These are phyloP conservation scores for Epichloe aotearoae DNA, from an alignment of 2,329 filamentous ascomycete species.

Conservation along the genomic window DNA sequence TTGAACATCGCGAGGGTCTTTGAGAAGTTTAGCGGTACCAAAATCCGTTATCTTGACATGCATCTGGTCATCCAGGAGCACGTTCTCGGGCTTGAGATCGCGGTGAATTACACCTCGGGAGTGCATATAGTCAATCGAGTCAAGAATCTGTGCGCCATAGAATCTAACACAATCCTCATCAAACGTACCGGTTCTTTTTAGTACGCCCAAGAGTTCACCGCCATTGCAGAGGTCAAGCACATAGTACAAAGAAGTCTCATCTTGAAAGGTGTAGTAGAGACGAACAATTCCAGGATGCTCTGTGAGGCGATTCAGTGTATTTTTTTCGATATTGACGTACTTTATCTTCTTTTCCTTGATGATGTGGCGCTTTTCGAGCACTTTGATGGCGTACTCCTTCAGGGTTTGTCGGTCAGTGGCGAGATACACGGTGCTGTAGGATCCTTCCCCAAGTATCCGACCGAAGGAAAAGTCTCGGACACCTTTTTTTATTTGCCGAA, in stretches of 20 bases:
- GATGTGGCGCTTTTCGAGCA: constrained; percentile 95
- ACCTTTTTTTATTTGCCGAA: constrained; percentile 85
- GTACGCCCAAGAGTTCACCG: constrained; percentile 78
- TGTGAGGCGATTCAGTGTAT: constrained; percentile 88
- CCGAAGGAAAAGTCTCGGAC: constrained; percentile 96
- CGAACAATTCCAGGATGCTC: constrained; percentile 95
- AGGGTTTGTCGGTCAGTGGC: constrained; percentile 87
- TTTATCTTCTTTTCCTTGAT: constrained; percentile 99
- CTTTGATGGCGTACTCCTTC: constrained; percentile 96
- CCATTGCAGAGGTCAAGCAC: constrained; percentile 87
- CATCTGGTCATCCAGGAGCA: constrained; percentile 88
- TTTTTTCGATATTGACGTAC: constrained; percentile 97
- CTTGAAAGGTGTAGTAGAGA: constrained; percentile 97
- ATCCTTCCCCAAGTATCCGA: constrained; percentile 81
- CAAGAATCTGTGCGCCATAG: constrained; percentile 90
- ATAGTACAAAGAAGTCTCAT: constrained; percentile 91
- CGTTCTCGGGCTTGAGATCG: constrained; percentile 93
- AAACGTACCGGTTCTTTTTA: constrained; percentile 91
- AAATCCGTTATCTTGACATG: constrained; percentile 99
- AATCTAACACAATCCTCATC: constrained; percentile 90
- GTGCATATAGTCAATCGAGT: constrained; percentile 97
- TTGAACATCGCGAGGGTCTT: constrained; percentile 26
- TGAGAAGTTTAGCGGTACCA: constrained; percentile 86
- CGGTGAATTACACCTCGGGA: constrained; percentile 89
- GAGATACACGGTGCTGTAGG: constrained; percentile 90